phyloP scores from a whole-genome alignment of 306 rosid species.

The Medicago lupulina region DNA sequence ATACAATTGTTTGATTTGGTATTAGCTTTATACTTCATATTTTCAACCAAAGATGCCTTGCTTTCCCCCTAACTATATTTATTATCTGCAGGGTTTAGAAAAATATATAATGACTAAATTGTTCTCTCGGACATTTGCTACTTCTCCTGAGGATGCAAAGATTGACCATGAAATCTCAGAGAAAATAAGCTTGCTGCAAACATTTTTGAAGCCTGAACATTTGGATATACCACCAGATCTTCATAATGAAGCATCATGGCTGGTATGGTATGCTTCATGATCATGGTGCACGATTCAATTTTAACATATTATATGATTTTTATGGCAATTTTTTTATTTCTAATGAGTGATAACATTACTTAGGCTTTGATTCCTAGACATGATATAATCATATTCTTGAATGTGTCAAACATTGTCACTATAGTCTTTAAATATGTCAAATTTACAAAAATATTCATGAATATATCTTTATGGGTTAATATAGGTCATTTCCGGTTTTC shows the following conservation, averaged over 20 bases:
- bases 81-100: constrained; percentile 64
- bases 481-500: too few species aligned
- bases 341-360: too few species aligned
- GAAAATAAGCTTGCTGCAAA: constrained; percentile 59
- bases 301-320: not conserved
- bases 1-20: not conserved
- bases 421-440: too few species aligned
- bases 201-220: constrained; percentile 76
- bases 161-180: constrained; percentile 56
- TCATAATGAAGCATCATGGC: constrained; percentile 67
- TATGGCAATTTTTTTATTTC: too few species aligned
- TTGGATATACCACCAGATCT: constrained; percentile 65
- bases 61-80: too few species aligned
- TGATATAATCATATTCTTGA: too few species aligned
- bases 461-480: too few species aligned
- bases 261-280: constrained; percentile 46
- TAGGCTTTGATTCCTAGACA: too few species aligned
- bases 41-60: too few species aligned
- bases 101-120: constrained; percentile 75
- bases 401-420: too few species aligned
- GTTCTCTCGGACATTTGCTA: constrained; percentile 64
- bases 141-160: constrained; percentile 58
- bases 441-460: too few species aligned
- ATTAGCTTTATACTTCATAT: too few species aligned
- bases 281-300: not conserved